These are phyloP conservation scores for Dacryopinax spathularia DNA, from an alignment of 768 basidiomycete genomes.

Conservation along the genomic window DNA sequence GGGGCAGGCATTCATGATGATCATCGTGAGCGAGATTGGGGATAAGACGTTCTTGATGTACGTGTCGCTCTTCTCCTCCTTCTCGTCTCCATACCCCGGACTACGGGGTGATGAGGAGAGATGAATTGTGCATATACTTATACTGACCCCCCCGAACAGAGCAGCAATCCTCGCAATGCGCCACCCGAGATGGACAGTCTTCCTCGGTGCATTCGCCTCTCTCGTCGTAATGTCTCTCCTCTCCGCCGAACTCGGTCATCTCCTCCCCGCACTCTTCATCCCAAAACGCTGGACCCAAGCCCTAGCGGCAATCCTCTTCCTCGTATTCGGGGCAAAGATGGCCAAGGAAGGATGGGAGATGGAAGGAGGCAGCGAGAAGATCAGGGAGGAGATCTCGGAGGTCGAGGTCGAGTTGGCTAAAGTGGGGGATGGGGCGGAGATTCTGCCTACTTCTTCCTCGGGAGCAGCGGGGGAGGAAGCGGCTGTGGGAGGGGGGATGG, in stretches of 20 bases:
- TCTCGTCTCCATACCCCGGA: not conserved
- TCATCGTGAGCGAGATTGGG: slow-evolving; percentile 83
- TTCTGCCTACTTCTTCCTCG: slow-evolving; percentile 12
- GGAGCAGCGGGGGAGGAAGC: slow-evolving; percentile 11
- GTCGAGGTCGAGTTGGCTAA: slow-evolving; percentile 90
- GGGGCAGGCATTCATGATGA: slow-evolving; percentile 72
- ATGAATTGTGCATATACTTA: too few species aligned
- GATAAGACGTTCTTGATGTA: slow-evolving; percentile 84
- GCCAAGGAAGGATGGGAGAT: slow-evolving; percentile 69
- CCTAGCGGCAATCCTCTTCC: slow-evolving; percentile 66
- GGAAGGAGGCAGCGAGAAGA: slow-evolving; percentile 62
- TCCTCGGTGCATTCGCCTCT: slow-evolving; percentile 74
- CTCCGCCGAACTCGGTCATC: slow-evolving; percentile 82
- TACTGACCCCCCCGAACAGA: not conserved
- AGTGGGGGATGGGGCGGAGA: slow-evolving; percentile 38
- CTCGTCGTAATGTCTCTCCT: slow-evolving; percentile 87
- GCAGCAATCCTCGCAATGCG: slow-evolving; percentile 80
- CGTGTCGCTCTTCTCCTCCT: not conserved
- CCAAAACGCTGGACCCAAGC: slow-evolving; percentile 48
- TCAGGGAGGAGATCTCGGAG: slow-evolving; percentile 88
- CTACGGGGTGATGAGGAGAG: too few species aligned
- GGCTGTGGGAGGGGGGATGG: slow-evolving; percentile 33
- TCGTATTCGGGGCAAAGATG: slow-evolving; percentile 87
- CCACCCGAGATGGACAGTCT: slow-evolving; percentile 65
- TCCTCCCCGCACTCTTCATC: slow-evolving; percentile 47